Base-by-base conservation (phyloP, 228 moss, liverwort and hornwort genomes). In the Sphagnum magellanicum region DNA sequence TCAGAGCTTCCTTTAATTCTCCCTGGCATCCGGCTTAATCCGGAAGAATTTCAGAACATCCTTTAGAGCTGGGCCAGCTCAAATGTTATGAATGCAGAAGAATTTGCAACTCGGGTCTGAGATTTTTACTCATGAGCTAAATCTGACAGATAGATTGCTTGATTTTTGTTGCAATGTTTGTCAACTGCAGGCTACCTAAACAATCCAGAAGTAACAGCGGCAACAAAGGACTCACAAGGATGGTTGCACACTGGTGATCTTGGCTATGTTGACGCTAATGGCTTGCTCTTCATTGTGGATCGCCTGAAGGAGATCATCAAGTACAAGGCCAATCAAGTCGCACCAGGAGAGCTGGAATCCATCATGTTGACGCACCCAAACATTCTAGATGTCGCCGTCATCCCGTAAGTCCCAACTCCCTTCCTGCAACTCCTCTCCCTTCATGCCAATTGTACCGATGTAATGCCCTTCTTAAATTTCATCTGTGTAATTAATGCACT, bases 341-440 rank as follows among this genome's bases (percentile, higher is more conserved):
- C 81, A 16, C 81, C 81, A 70, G 84, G 74, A 6, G 81, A 84
- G 61, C 71, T 84, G 14, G 81, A 81, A 59, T 74, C 76, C 46
- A n/a, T 79, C 16, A 66, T 81, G 61, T 64, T 85, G 63, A 55
- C 73, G 8, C 78, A 81, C 53, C 74, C 70, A 49, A 67, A 50
- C 13, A 74, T 81, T 16, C 15, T 6, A 16, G 84, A 85, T 67
- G 76, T 75, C 50, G 84, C 70, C 60, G 84, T 85, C 50, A 74
- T 79, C 60, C 55, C 55, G 55, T 55, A 12, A 55, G 55, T 55
- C 12, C 65, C 55, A 55, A 55, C 55, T 32, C 32, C 32, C 32
- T 32, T 32, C 32, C 32, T 32, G 32, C 32, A 32, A 32, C 32
- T 32, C 32, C 1, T n/a, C 32, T 32, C 32, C 32, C 32, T 32